Conservation (phyloP, 139 green algal genomes). For the Spirogloea muscicola region DNA sequence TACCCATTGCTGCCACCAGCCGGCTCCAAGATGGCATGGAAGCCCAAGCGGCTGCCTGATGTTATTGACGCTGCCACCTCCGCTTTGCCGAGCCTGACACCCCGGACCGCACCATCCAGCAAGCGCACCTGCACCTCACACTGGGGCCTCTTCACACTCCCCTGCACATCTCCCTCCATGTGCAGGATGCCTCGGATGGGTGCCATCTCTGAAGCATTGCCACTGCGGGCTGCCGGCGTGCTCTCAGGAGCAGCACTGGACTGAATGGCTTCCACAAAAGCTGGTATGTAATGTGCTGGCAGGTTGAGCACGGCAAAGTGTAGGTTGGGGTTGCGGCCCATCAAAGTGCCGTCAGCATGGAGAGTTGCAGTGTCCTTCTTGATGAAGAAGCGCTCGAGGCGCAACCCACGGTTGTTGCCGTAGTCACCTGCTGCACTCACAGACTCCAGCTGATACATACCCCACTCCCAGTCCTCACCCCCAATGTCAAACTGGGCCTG, state of each 20-base stretch:
- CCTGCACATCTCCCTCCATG: slow-evolving; percentile 36
- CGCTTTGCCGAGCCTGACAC: slow-evolving; percentile 20
- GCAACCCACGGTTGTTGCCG: slow-evolving; percentile 40
- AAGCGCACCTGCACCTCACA: slow-evolving; percentile 42
- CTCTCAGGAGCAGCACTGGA: not conserved
- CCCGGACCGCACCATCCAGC: slow-evolving; percentile 32
- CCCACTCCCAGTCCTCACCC: slow-evolving; percentile 52
- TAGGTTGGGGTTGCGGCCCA: slow-evolving; percentile 50
- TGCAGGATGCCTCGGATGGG: slow-evolving; percentile 22
- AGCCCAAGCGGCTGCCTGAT: slow-evolving; percentile 6
- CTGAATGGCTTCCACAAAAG: slow-evolving; percentile 40
- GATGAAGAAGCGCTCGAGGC: slow-evolving; percentile 33
- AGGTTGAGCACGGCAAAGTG: slow-evolving; percentile 53
- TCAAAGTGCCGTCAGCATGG: slow-evolving; percentile 41
- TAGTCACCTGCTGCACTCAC: slow-evolving; percentile 35
- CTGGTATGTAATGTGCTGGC: slow-evolving; percentile 39
- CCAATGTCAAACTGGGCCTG: slow-evolving; percentile 47
- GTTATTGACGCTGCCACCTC: slow-evolving; percentile 38
- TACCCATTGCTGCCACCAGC: slow-evolving; percentile 6
- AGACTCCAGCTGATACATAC: slow-evolving; percentile 45
- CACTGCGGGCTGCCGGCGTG: not conserved
- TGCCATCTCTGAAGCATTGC: not conserved
- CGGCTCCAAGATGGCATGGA: slow-evolving; percentile 39
- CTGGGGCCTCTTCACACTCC: slow-evolving; percentile 25
- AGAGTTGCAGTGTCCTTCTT: slow-evolving; percentile 38